Evolutionary conservation across 768 basidiomycete genomes (phyloP).

Genomic region (Boletus barrowsii): DNA sequence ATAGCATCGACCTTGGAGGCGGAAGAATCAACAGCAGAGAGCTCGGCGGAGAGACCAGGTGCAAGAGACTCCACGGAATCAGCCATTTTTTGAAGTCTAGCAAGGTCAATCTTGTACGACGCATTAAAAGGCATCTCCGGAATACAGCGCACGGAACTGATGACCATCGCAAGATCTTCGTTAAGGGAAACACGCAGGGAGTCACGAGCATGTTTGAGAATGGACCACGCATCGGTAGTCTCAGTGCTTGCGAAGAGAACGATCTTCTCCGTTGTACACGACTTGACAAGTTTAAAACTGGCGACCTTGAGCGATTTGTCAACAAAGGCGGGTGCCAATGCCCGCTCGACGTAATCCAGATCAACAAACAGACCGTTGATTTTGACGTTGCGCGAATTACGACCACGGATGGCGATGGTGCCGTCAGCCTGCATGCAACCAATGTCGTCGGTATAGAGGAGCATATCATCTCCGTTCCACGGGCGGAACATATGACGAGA

Average conservation of each 20-base stretch:
- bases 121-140: conserved; percentile 31
- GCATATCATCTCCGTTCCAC: conserved; percentile 20
- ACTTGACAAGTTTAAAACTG: conserved; percentile 30
- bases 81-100: conserved; percentile 25
- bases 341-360: conserved; percentile 28
- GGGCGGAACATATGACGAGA: conserved; percentile 29
- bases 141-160: conserved; percentile 25
- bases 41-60: conserved; percentile 17
- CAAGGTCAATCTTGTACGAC: conserved; percentile 31
- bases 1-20: conserved; percentile 18
- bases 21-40: background rate
- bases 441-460: conserved; percentile 31
- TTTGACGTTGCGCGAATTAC: conserved; percentile 31
- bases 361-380: conserved; percentile 30
- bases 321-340: conserved; percentile 23
- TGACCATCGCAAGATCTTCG: conserved; percentile 22
- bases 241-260: conserved; percentile 23
- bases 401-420: conserved; percentile 25
- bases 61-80: conserved; percentile 12
- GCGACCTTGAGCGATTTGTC: conserved; percentile 16
- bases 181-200: conserved; percentile 13
- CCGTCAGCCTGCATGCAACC: conserved; percentile 28
- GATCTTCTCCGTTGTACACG: conserved; percentile 23
- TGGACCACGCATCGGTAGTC: conserved; percentile 15
- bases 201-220: conserved; percentile 25